A percentile compares a stretch with the other conserved stretches of the same genome.
phyloP scores from a whole-genome alignment of 164 flowering plant genomes.

The Sextonia rubra region DNA sequence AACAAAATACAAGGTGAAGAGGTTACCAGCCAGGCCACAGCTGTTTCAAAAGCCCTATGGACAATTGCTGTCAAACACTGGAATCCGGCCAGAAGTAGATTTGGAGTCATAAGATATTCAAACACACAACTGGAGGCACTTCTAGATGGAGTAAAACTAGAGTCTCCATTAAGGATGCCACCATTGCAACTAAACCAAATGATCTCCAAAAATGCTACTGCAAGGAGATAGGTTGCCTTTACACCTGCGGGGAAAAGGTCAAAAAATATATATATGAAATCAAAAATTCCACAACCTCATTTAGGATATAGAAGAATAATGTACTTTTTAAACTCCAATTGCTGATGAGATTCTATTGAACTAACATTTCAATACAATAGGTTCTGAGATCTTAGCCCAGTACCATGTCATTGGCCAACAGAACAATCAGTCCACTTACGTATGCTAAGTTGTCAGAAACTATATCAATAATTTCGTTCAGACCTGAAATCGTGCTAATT shows the following conservation, averaged over 20 bases:
- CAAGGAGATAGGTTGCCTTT: conserved; percentile 97
- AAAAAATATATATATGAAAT: background rate
- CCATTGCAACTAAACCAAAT: conserved; percentile 97
- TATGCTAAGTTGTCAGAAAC: background rate
- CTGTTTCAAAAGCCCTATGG: conserved; percentile 82
- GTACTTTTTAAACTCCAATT: background rate
- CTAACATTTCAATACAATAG: background rate
- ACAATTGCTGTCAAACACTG: conserved; percentile 93
- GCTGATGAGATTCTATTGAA: background rate
- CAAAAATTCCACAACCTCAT: background rate
- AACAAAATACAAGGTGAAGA: conserved; percentile 1
- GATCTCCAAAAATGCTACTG: conserved; percentile 90
- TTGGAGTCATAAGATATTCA: conserved; percentile 93
- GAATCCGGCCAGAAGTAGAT: conserved; percentile 79
- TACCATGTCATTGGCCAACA: background rate
- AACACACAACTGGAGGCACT: conserved; percentile 98
- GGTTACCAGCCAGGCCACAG: conserved; percentile 86
- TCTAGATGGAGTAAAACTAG: conserved; percentile 53
- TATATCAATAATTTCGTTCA: background rate
- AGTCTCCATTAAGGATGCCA: conserved; percentile 83
- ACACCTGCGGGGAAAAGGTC: conserved; percentile 49
- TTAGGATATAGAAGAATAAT: conserved; percentile 2
- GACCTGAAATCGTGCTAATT: conserved; percentile 94
- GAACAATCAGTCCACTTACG: background rate
- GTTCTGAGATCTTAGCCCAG: background rate